phyloP scores from a whole-genome alignment of 179 eudicot species.

The Drosera spatulata region DNA sequence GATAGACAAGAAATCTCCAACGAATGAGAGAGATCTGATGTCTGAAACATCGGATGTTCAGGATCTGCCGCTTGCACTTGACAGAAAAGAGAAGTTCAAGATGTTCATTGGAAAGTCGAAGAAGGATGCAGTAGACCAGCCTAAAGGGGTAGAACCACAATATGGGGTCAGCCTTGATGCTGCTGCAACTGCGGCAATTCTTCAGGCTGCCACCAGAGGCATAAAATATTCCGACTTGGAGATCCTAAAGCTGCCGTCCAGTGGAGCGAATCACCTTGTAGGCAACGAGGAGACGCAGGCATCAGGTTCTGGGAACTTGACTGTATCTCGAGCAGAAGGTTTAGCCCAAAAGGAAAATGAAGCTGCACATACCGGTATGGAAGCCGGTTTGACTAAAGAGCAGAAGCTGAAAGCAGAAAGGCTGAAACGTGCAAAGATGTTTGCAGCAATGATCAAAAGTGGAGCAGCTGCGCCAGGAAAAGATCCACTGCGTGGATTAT shows the following conservation, averaged over 20 bases:
- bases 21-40: conserved; percentile 19
- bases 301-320: conserved; percentile 16
- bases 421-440: conserved; percentile 87
- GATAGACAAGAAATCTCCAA: conserved; percentile 24
- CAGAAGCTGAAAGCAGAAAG: conserved; percentile 90
- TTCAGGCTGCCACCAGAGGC: conserved; percentile 96
- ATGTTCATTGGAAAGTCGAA: conserved; percentile 78
- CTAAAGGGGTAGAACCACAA: conserved; percentile 34
- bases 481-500: conserved; percentile 35
- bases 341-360: conserved; percentile 18
- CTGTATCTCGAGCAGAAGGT: conserved; percentile 7
- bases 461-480: conserved; percentile 42
- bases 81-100: conserved; percentile 82
- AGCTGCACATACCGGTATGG: conserved; percentile 20
- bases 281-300: conserved; percentile 30
- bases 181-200: conserved; percentile 73
- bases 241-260: conserved; percentile 24
- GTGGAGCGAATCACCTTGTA: conserved; percentile 17
- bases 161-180: conserved; percentile 52
- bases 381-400: conserved; percentile 55
- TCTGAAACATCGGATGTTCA: conserved; percentile 20
- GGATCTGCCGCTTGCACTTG: conserved; percentile 49
- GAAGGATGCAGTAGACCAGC: conserved; percentile 54
- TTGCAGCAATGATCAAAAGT: conserved; percentile 77
- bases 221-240: conserved; percentile 52